Conservation (phyloP, 257 asterid genomes). For the Plantago major region DNA sequence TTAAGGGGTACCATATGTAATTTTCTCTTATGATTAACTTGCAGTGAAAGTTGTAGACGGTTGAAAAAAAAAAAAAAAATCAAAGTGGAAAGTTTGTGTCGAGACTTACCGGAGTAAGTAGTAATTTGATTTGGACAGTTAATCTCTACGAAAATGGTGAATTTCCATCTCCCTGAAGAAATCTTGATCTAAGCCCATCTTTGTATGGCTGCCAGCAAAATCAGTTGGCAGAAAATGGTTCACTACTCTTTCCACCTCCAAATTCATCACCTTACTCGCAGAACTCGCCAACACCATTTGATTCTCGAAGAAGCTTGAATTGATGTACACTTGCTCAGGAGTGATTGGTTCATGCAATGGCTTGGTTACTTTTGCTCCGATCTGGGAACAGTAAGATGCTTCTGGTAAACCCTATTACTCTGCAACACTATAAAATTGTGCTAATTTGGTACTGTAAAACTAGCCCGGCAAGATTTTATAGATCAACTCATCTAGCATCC, state of each 20-base stretch:
- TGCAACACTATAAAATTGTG: no score
- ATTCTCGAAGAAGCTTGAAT: background rate
- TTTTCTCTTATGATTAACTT: no score
- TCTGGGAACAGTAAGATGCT: background rate
- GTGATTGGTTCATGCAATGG: slow-evolving; percentile 20
- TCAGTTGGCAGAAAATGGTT: slow-evolving; percentile 15
- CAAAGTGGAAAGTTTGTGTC: no score
- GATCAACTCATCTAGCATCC: no score
- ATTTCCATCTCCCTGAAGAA: slow-evolving; percentile 24
- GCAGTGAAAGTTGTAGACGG: no score
- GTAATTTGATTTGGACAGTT: no score
- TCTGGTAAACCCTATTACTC: slow-evolving; percentile 17
- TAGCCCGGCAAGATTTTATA: no score
- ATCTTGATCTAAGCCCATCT: background rate
- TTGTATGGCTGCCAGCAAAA: slow-evolving; percentile 13
- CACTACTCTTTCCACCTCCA: background rate
- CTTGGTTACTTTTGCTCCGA: slow-evolving; percentile 10
- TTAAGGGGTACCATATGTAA: no score
- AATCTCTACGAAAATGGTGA: background rate
- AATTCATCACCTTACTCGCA: slow-evolving; percentile 3
- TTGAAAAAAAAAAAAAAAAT: no score
- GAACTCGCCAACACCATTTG: background rate
- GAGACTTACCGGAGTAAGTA: no score
- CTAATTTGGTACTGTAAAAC: no score
- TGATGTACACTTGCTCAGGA: background rate